Evolutionary conservation across 257 asterid genomes (phyloP).

Genomic region (Sherardia arvensis): DNA sequence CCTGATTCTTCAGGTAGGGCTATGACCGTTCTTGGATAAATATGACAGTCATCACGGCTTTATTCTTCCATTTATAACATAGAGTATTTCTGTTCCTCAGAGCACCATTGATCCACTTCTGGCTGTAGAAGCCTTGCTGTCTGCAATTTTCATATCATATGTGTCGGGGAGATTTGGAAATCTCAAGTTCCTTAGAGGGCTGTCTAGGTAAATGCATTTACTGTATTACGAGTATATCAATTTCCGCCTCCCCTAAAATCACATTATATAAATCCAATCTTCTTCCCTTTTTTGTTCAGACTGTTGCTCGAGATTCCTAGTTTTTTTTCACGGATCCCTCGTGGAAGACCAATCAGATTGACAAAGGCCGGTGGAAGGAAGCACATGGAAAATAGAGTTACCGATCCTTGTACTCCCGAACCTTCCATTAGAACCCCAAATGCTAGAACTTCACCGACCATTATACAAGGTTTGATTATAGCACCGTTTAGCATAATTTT

Average conservation of each 20-base stretch:
- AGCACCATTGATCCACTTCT: slow-evolving; percentile 66
- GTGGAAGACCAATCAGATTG: slow-evolving; percentile 44
- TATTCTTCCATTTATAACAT: not conserved
- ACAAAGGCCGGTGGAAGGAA: slow-evolving; percentile 20
- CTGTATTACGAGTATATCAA: too few species aligned
- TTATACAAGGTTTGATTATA: slow-evolving; percentile 30
- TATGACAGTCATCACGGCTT: not conserved
- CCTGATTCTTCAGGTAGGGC: slow-evolving; percentile 73
- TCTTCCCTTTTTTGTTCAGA: not conserved
- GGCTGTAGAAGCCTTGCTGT: slow-evolving; percentile 57
- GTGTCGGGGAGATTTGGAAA: slow-evolving; percentile 29
- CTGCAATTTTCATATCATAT: slow-evolving; percentile 46
- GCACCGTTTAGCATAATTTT: not conserved
- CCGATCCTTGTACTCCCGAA: slow-evolving; percentile 20
- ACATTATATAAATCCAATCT: not conserved
- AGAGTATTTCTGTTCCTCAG: slow-evolving; percentile 31
- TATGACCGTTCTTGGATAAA: not conserved
- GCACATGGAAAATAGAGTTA: slow-evolving; percentile 19
- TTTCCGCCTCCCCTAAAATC: not conserved
- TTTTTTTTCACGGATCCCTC: slow-evolving; percentile 8
- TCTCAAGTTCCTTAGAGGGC: slow-evolving; percentile 35
- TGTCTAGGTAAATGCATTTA: slow-evolving; percentile 43
- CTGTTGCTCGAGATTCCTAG: slow-evolving; percentile 5
- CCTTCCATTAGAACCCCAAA: slow-evolving; percentile 2
- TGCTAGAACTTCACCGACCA: slow-evolving; percentile 16